Evolutionary conservation across 2,329 filamentous ascomycete species (phyloP).

Genomic region (Chaetomium sp.): DNA sequence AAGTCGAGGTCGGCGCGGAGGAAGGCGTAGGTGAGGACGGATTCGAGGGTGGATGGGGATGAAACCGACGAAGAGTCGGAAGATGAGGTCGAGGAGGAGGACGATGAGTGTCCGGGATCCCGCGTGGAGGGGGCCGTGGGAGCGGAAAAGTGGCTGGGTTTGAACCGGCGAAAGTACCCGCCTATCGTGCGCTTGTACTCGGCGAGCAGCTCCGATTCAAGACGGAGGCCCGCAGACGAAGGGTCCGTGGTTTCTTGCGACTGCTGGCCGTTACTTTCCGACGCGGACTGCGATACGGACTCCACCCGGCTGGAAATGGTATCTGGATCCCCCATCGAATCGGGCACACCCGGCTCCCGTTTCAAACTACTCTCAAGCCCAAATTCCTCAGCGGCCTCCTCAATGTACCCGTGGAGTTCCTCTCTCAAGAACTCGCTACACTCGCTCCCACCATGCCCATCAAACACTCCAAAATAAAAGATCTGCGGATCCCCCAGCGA

Average conservation of each 20-base stretch:
- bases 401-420: slow-evolving; percentile 80
- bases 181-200: slow-evolving; percentile 81
- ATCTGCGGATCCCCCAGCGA: slow-evolving; percentile 86
- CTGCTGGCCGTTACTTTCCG: slow-evolving; percentile 27
- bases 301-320: neutral
- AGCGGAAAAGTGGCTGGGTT: slow-evolving; percentile 65
- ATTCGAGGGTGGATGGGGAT: slow-evolving; percentile 51
- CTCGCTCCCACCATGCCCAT: slow-evolving; percentile 86
- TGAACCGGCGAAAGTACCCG: slow-evolving; percentile 90
- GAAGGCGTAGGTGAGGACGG: slow-evolving; percentile 85
- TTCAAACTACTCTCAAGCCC: slow-evolving; percentile 70
- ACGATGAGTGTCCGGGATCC: slow-evolving; percentile 17
- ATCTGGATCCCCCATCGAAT: slow-evolving; percentile 10
- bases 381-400: slow-evolving; percentile 70
- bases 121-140: slow-evolving; percentile 16
- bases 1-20: slow-evolving; percentile 93
- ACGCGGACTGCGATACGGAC: neutral
- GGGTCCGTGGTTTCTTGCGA: slow-evolving; percentile 33
- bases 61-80: neutral
- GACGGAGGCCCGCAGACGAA: slow-evolving; percentile 54
- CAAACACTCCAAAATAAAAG: slow-evolving; percentile 96
- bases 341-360: slow-evolving; percentile 29
- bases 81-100: neutral
- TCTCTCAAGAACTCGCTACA: slow-evolving; percentile 84
- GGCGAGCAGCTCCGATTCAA: slow-evolving; percentile 65